phyloP scores from a whole-genome alignment of 169 alveolate genomes.

The Eimeria maxima region DNA sequence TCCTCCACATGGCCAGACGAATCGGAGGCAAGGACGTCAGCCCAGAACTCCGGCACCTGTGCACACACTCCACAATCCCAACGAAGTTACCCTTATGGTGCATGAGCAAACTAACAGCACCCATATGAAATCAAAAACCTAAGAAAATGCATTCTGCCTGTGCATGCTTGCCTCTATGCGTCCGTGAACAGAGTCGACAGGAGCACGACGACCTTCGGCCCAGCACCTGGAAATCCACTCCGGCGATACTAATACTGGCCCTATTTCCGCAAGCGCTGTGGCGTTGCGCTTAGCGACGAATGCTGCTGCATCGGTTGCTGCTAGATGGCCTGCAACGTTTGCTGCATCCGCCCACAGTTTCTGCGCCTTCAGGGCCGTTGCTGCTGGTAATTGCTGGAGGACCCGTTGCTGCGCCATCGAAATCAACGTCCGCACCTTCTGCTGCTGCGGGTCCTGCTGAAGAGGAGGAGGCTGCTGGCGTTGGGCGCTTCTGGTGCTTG shows the following conservation, averaged over 20 bases:
- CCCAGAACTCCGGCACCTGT: constrained; percentile 75
- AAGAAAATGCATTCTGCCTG: neutral
- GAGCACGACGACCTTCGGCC: constrained; percentile 70
- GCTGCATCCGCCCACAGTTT: constrained; percentile 34
- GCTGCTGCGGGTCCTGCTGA: constrained; percentile 66
- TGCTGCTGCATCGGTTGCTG: neutral
- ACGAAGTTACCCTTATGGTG: neutral
- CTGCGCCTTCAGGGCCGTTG: constrained; percentile 38
- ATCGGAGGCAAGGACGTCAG: constrained; percentile 32
- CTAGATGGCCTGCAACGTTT: constrained; percentile 10
- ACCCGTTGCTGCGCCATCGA: constrained; percentile 67
- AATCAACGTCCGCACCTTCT: constrained; percentile 17
- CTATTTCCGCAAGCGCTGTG: constrained; percentile 19
- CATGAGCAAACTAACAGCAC: neutral
- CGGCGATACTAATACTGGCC: constrained; percentile 46
- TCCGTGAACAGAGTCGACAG: constrained; percentile 61
- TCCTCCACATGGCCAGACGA: constrained; percentile 48
- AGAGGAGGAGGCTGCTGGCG: constrained; percentile 32
- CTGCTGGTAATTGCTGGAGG: constrained; percentile 52
- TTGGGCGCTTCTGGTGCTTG: constrained; percentile 33
- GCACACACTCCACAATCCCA: neutral
- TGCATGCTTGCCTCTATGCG: constrained; percentile 28
- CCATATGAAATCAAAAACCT: neutral
- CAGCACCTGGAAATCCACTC: constrained; percentile 63
- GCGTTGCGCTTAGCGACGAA: constrained; percentile 49